Base-by-base conservation (phyloP, 257 asterid genomes). In the Solanum rostratum region DNA sequence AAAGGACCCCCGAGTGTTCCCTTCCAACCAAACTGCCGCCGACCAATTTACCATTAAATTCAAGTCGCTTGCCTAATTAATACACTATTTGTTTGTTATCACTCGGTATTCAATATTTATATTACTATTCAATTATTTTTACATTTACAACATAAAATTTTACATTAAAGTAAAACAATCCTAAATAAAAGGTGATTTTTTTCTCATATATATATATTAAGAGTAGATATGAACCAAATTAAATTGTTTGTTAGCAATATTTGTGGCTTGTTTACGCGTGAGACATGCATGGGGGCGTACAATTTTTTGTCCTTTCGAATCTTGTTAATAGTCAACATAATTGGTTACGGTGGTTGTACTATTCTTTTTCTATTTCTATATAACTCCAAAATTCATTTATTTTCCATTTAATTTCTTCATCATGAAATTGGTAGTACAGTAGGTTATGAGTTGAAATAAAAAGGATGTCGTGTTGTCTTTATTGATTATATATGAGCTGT, bases 11-110 rank as follows among this genome's bases (percentile, higher is more conserved):
- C 46, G 14, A 2, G 54, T 86, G 91, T 86, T 86, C 71, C 91
- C 86, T 85, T 79, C 91, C 89, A 63, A 90, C 91, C 90, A 19
- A 66, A 66, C 49, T 87, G 87, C 55, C 82, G 39, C 45, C 78
- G 52, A 49, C 53, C 53, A 11, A 14, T 60, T 22, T 9, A 55
- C 27, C 15, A 20, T 57, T 57, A 57, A 8, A 39, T 11, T 65
- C 43, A 29, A 29, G 15, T 62, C 45, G 14, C 11, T 45, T 6
- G 13, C 57, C 81, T 74, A 74, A 46, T 73, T 45, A 33, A 33
- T 45, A 7, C 57, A 45, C 81, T 45, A 73, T 22, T 43, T 45
- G 2, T 45, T 45, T 41, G 80, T 11, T 41, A 22, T 45, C 5
- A 18, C 9, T 29, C 3, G 0, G 30, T 3, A 3, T 63, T 2